Conservation (phyloP, 371 early-diverging fungal species). For the Mucor irregularis region DNA sequence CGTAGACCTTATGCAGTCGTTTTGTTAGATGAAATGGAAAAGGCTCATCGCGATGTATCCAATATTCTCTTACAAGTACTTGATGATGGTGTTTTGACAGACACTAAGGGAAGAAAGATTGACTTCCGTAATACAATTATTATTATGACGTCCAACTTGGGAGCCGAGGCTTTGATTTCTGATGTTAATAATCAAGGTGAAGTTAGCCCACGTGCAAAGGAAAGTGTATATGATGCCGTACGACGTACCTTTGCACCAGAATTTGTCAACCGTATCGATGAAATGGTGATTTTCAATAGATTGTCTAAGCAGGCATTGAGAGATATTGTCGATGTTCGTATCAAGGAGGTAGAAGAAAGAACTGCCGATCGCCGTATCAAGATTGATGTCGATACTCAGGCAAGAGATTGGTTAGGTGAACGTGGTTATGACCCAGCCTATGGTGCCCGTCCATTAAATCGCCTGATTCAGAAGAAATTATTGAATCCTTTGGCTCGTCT, state of each 20-base stretch:
- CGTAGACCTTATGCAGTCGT: conserved; percentile 91
- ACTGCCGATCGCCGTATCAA: conserved; percentile 75
- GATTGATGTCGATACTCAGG: conserved; percentile 68
- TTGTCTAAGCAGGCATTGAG: conserved; percentile 61
- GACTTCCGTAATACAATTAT: conserved; percentile 93
- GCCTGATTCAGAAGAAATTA: conserved; percentile 80
- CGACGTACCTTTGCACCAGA: conserved; percentile 85
- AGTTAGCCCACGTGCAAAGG: conserved; percentile 55
- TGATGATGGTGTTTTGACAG: conserved; percentile 91
- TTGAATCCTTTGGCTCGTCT: conserved; percentile 80
- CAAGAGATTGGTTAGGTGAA: conserved; percentile 77
- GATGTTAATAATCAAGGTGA: conserved; percentile 34
- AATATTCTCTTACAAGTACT: conserved; percentile 83
- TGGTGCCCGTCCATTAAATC: conserved; percentile 84
- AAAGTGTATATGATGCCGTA: conserved; percentile 71
- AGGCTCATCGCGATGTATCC: conserved; percentile 81
- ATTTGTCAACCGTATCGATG: conserved; percentile 91
- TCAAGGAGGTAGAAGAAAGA: conserved; percentile 74
- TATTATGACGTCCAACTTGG: conserved; percentile 88
- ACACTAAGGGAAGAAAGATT: conserved; percentile 81
- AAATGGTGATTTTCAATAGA: conserved; percentile 73
- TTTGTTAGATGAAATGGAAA: conserved; percentile 93
- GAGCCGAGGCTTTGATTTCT: conserved; percentile 73
- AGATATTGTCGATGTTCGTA: conserved; percentile 80
- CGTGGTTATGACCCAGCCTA: conserved; percentile 85